Evolutionary conservation across 1,284 basidiomycete genomes (phyloP), one percentile per base, ranked within the genome.

Genomic region (Athelia psychrophila): DNA sequence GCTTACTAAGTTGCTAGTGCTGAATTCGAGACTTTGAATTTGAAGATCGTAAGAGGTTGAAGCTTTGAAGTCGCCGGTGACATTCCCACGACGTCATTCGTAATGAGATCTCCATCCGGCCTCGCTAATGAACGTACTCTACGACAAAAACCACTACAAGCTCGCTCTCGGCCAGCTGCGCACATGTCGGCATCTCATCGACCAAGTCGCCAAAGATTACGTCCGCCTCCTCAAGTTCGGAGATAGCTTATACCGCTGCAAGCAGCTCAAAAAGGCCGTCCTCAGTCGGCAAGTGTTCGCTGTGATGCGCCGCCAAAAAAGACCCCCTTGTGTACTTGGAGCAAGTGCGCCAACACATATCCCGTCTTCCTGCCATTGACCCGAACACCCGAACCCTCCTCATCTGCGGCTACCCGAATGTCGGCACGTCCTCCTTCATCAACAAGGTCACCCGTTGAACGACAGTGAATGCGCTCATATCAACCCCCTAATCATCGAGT

Each of bases 61-160:
- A n/a, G n/a, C 62, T 95, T 96, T 60, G 96, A 99, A 74, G 98
- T 98, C 70, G 82, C 99, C 30, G 88, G 89, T 53, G 89, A 87
- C 32, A 99, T 99, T 65, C 76, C 99, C 60, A 83, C 84, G 45
- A 50, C 48, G 16, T 52, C 49, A 36, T n/a, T n/a, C n/a, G n/a
- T n/a, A n/a, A 50, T 23, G 22, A 64, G 95, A 98, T 66, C 78
- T 98, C 8, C 95, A 98, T 69, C 95, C 95, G 24, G 84, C 93
- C 3, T 95, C 93, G 2, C 78, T 98, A 27, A 86, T 98, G 79
- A 98, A 98, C 69, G 95, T 98, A 12, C 80, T 98, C 32, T 98
- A 98, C 73, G 95, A 98, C 81, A 98, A 97, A 76, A 97, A 97
- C 66, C 95, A 98, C 69, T 98, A 97, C 83, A 98, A 97, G 74